Percentiles rank a stretch among this genome's conserved stretches.
Conservation (phyloP, 805 yeast species). For the Barnettozyma siamensis region DNA sequence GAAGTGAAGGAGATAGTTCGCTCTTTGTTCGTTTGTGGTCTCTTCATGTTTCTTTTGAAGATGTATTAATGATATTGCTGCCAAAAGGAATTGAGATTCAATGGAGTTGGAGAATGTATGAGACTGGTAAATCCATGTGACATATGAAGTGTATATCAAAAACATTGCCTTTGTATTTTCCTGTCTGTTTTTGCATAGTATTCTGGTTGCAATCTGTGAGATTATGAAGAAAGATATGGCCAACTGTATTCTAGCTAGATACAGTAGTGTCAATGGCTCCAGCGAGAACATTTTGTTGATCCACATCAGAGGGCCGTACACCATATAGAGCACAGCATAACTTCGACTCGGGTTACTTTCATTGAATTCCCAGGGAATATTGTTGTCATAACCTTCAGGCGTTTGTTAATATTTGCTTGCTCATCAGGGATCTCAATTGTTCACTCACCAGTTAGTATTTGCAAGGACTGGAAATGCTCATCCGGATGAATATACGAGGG, state of each 20-base stretch:
- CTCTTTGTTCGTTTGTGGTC: conserved; percentile 6
- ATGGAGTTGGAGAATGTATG: conserved; percentile 87
- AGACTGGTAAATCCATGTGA: conserved; percentile 73
- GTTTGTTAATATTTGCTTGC: background rate
- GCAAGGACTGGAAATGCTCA: conserved; percentile 92
- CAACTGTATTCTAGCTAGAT: conserved; percentile 46
- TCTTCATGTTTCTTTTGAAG: conserved; percentile 15
- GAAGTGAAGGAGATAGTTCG: conserved; percentile 16
- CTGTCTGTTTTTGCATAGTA: conserved; percentile 42
- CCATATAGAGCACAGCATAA: conserved; percentile 55
- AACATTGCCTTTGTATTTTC: conserved; percentile 37
- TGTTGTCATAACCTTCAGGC: background rate
- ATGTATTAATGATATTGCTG: conserved; percentile 38
- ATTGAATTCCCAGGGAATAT: conserved; percentile 78
- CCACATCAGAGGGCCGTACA: conserved; percentile 62
- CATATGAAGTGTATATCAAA: conserved; percentile 51
- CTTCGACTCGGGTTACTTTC: conserved; percentile 59
- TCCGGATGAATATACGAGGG: conserved; percentile 95
- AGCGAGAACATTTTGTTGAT: conserved; percentile 30
- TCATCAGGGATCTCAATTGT: background rate
- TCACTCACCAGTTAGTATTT: conserved; percentile 47
- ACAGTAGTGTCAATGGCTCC: conserved; percentile 47
- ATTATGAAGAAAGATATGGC: conserved; percentile 32
- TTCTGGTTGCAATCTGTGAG: conserved; percentile 34
- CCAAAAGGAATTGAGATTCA: conserved; percentile 48